A percentile compares a stretch with the other conserved stretches of the same genome.
Evolutionary conservation across 495 filamentous ascomycete genomes (phyloP).

Genomic region (Glutinoglossum americanum): DNA sequence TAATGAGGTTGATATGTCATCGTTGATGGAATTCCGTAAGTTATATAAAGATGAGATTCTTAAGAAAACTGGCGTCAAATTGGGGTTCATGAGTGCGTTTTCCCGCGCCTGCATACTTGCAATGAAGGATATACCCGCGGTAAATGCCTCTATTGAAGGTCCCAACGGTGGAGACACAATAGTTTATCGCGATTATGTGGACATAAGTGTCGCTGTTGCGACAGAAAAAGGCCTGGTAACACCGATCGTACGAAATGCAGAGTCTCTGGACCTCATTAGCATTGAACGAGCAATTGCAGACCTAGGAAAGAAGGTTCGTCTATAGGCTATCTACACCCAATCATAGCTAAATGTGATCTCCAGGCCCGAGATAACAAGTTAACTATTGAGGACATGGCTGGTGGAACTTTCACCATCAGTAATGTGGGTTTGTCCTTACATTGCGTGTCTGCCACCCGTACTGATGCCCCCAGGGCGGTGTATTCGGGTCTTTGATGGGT

Average conservation of each 20-base stretch:
- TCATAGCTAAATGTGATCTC: background rate
- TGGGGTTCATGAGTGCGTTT: constrained; percentile 98
- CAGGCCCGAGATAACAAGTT: constrained; percentile 88
- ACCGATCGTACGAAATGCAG: constrained; percentile 84
- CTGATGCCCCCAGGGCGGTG: constrained; percentile 28
- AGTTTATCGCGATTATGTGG: constrained; percentile 93
- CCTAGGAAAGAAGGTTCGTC: constrained; percentile 70
- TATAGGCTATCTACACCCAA: background rate
- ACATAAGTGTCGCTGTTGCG: constrained; percentile 91
- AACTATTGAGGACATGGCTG: constrained; percentile 98
- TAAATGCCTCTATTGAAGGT: constrained; percentile 95
- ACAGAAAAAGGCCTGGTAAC: constrained; percentile 96
- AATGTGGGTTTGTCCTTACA: constrained; percentile 33
- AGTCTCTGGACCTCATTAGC: constrained; percentile 63
- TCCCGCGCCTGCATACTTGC: constrained; percentile 77
- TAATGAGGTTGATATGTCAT: constrained; percentile 99
- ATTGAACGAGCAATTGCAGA: constrained; percentile 89
- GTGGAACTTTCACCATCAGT: constrained; percentile 96
- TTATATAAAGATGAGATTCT: constrained; percentile 89
- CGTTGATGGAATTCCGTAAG: constrained; percentile 90
- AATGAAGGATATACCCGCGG: constrained; percentile 85
- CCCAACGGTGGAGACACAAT: constrained; percentile 91
- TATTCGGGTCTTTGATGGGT: constrained; percentile 73
- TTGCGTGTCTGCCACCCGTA: background rate
- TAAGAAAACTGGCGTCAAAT: constrained; percentile 91